A percentile compares a stretch with the other conserved stretches of the same genome.
Evolutionary conservation across 148 eudicot species (phyloP).

Genomic region (Limonium bicolor): DNA sequence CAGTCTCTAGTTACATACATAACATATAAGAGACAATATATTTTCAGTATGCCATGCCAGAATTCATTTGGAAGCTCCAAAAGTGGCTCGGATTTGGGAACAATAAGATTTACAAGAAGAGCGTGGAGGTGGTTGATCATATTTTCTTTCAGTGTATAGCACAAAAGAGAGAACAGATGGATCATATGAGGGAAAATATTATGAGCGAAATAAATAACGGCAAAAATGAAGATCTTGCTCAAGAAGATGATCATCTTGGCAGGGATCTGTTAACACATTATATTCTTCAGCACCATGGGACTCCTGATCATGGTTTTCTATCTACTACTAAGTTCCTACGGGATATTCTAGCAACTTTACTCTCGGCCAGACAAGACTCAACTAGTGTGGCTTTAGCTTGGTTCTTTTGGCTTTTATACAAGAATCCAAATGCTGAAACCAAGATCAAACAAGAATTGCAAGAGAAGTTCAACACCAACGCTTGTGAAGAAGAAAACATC

Average conservation of each 20-base stretch:
- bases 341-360: slow-evolving; percentile 7
- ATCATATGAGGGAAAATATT: neutral
- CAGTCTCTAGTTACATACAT: slow-evolving; percentile 29
- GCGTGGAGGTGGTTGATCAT: slow-evolving; percentile 19
- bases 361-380: slow-evolving; percentile 11
- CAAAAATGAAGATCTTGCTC: slow-evolving; percentile 12
- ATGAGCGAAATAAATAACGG: neutral
- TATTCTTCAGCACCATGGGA: slow-evolving; percentile 7
- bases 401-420: slow-evolving; percentile 13
- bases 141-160: slow-evolving; percentile 18
- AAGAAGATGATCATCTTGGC: too few species aligned
- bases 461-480: too few species aligned
- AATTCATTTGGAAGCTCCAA: slow-evolving; percentile 30
- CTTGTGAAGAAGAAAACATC: too few species aligned
- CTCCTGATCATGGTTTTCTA: neutral
- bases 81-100: slow-evolving; percentile 36
- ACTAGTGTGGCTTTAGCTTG: slow-evolving; percentile 10
- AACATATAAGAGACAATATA: slow-evolving; percentile 24
- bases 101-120: slow-evolving; percentile 19
- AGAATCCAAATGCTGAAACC: slow-evolving; percentile 1
- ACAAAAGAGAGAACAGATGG: slow-evolving; percentile 13
- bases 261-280: neutral
- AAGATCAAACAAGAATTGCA: slow-evolving; percentile 6
- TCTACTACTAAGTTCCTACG: neutral
- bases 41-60: slow-evolving; percentile 24